phyloP scores from a whole-genome alignment of 768 basidiomycete genomes.

The Lanmaoa pseudosensibilis region DNA sequence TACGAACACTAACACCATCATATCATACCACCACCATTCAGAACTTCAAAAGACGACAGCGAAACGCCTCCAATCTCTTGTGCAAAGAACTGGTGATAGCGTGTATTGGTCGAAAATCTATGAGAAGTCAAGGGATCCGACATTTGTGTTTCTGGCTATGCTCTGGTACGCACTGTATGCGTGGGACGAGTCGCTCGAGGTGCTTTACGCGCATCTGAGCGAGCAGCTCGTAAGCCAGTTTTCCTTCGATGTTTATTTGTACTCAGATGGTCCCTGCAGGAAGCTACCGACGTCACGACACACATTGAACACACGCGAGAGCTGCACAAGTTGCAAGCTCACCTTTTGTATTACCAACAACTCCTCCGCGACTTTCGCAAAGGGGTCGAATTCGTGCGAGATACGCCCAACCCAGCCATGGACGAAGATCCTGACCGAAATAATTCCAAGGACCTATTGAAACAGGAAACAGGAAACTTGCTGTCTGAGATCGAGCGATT shows the following conservation, averaged over 20 bases:
- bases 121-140: slow-evolving; percentile 31
- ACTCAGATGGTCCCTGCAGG: slow-evolving; percentile 32
- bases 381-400: slow-evolving; percentile 47
- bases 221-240: slow-evolving; percentile 38
- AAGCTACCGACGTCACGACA: slow-evolving; percentile 41
- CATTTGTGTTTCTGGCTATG: slow-evolving; percentile 38
- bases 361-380: slow-evolving; percentile 57
- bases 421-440: slow-evolving; percentile 21
- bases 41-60: slow-evolving; percentile 28
- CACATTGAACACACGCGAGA: slow-evolving; percentile 48
- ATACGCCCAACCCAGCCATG: slow-evolving; percentile 52
- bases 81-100: slow-evolving; percentile 35
- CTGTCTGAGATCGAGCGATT: slow-evolving; percentile 47
- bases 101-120: slow-evolving; percentile 40
- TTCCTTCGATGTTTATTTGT: not conserved
- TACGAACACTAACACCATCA: slow-evolving; percentile 28
- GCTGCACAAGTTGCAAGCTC: slow-evolving; percentile 56
- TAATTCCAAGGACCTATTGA: slow-evolving; percentile 10
- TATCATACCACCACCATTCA: slow-evolving; percentile 37
- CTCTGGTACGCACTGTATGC: slow-evolving; percentile 63
- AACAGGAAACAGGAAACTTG: slow-evolving; percentile 22
- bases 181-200: slow-evolving; percentile 60
- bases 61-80: slow-evolving; percentile 28
- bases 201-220: slow-evolving; percentile 51
- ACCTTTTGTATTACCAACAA: slow-evolving; percentile 54